Evolutionary conservation across 805 yeast genomes (phyloP).

Genomic region (Wickerhamomyces subpelliculosus): DNA sequence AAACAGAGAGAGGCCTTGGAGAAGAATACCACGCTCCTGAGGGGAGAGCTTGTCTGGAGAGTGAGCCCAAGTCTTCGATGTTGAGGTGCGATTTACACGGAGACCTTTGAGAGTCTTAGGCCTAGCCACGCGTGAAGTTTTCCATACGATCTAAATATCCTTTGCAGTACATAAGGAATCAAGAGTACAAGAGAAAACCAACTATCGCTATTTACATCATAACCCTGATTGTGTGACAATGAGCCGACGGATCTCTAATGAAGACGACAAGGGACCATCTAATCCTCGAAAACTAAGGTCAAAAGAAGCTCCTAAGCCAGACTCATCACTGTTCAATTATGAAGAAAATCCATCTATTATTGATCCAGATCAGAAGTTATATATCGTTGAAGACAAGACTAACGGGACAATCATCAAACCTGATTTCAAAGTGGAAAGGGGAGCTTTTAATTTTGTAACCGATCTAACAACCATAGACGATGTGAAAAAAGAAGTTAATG

Average conservation of each 20-base stretch:
- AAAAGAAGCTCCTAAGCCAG: slow-evolving; percentile 11
- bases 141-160: no score
- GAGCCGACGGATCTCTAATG: neutral
- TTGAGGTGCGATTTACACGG: no score
- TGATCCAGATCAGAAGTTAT: slow-evolving; percentile 7
- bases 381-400: neutral
- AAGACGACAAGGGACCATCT: neutral
- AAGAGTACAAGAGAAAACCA: no score
- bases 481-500: neutral
- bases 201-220: no score
- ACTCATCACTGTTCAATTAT: slow-evolving; percentile 19
- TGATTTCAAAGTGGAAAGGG: neutral
- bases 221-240: no score
- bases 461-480: neutral
- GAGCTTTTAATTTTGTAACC: neutral
- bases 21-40: no score
- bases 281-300: slow-evolving; percentile 9
- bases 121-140: no score
- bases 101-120: no score
- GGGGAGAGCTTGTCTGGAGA: no score
- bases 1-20: no score
- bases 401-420: neutral
- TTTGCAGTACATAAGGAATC: no score
- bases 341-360: slow-evolving; percentile 15
- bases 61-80: no score